Percentiles rank a stretch among this genome's conserved stretches.
Conservation (phyloP, 108 stramenopile species). For the Skeletonema grethae region DNA sequence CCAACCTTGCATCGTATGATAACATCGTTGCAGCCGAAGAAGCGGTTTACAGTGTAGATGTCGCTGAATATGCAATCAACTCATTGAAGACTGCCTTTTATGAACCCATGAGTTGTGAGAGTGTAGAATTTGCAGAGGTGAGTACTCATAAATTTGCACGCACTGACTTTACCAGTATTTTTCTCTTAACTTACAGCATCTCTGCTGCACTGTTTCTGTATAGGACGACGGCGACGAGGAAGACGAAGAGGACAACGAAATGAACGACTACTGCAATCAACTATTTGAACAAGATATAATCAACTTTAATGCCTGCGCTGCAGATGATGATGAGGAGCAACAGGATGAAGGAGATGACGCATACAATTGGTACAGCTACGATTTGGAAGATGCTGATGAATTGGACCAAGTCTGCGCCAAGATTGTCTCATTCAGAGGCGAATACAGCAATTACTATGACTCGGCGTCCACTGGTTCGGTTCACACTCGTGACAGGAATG, state of each 20-base stretch:
- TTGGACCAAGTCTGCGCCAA: neutral
- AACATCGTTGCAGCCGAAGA: neutral
- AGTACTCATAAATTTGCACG: no score
- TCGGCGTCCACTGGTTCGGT: neutral
- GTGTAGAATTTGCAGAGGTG: neutral
- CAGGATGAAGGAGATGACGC: neutral
- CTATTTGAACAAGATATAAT: neutral
- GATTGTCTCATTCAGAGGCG: neutral
- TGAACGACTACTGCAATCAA: constrained; percentile 1
- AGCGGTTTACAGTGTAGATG: neutral
- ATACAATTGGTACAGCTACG: constrained; percentile 5
- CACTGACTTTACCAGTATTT: no score
- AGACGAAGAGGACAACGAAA: neutral
- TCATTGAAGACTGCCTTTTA: constrained; percentile 1
- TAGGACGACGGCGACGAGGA: neutral
- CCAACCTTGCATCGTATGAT: neutral
- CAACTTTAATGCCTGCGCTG: neutral
- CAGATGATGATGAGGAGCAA: neutral
- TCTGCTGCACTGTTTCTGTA: no score
- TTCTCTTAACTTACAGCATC: no score
- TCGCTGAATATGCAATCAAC: neutral
- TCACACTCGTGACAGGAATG: neutral
- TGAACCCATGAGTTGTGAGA: neutral
- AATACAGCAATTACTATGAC: neutral
- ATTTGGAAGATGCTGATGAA: constrained; percentile 1